Evolutionary conservation across 2,329 filamentous ascomycete genomes (phyloP).

Genomic region (Coniochaeta prunicola): DNA sequence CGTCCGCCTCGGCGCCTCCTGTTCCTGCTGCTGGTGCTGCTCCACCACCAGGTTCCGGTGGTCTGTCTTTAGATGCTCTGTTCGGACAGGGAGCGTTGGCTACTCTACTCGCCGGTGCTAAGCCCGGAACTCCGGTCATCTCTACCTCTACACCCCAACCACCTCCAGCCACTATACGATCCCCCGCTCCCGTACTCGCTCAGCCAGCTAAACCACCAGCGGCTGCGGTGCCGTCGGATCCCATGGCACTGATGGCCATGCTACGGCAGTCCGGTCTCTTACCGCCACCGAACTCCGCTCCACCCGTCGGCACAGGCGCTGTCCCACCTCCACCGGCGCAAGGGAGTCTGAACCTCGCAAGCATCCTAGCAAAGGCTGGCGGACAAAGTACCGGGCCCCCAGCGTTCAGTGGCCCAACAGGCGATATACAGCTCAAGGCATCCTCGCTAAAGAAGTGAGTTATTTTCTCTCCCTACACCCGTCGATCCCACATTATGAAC

Average conservation of each 20-base stretch:
- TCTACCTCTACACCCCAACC: slow-evolving; percentile 33
- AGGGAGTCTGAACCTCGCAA: slow-evolving; percentile 15
- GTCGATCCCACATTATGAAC: slow-evolving; percentile 9
- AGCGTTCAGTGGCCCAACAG: background rate
- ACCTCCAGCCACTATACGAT: slow-evolving; percentile 30
- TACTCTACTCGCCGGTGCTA: slow-evolving; percentile 41
- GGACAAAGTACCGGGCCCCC: background rate
- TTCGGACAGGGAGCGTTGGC: slow-evolving; percentile 54
- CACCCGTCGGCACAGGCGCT: slow-evolving; percentile 2
- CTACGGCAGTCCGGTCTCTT: slow-evolving; percentile 64
- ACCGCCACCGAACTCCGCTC: slow-evolving; percentile 20
- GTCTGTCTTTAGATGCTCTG: slow-evolving; percentile 49
- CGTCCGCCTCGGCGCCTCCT: slow-evolving; percentile 18
- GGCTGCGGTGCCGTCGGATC: slow-evolving; percentile 28
- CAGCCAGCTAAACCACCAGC: slow-evolving; percentile 20
- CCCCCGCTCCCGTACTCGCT: slow-evolving; percentile 37
- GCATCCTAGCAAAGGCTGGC: slow-evolving; percentile 14
- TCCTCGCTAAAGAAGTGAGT: slow-evolving; percentile 35
- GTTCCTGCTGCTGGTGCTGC: slow-evolving; percentile 6
- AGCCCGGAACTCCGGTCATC: slow-evolving; percentile 41
- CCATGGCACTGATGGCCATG: slow-evolving; percentile 58
- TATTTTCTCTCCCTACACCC: background rate
- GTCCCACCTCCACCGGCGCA: slow-evolving; percentile 27
- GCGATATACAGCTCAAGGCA: slow-evolving; percentile 49
- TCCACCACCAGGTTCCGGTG: background rate